phyloP scores from a whole-genome alignment of 2,329 filamentous ascomycete genomes.

The Xylariaceae sp. region DNA sequence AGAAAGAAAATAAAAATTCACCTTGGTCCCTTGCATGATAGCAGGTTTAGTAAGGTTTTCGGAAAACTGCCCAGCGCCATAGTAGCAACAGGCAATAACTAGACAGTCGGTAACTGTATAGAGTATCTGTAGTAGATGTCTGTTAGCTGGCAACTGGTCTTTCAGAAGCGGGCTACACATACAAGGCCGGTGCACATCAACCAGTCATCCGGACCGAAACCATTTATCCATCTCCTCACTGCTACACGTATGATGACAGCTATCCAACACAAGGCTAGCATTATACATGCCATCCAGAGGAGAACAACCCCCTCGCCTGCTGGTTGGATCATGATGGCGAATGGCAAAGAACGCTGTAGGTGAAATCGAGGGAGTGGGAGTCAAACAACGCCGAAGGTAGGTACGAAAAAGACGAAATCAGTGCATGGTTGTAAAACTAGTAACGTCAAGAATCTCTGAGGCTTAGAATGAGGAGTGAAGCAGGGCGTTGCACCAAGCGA shows the following conservation, averaged over 20 bases:
- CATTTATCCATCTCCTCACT: constrained; percentile 32
- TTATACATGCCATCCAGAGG: constrained; percentile 29
- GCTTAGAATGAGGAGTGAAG: too few species aligned
- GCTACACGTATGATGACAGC: constrained; percentile 24
- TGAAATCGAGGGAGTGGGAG: too few species aligned
- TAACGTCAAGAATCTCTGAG: too few species aligned
- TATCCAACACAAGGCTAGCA: constrained; percentile 30
- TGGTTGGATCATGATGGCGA: constrained; percentile 27
- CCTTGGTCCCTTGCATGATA: constrained; percentile 29
- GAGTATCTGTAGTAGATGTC: constrained; percentile 25
- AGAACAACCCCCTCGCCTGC: constrained; percentile 31
- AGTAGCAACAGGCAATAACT: constrained; percentile 34
- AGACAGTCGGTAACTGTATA: constrained; percentile 31
- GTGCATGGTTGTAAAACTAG: too few species aligned
- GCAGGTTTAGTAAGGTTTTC: constrained; percentile 11
- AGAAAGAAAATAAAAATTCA: constrained; percentile 16
- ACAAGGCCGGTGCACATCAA: constrained; percentile 33
- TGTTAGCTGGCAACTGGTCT: neutral
- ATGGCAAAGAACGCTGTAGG: neutral
- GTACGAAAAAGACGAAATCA: too few species aligned
- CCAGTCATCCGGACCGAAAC: constrained; percentile 32
- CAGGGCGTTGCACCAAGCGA: too few species aligned
- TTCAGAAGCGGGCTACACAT: constrained; percentile 7
- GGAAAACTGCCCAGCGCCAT: constrained; percentile 32
- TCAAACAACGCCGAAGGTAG: too few species aligned